A percentile compares a stretch with the other conserved stretches of the same genome.
phyloP scores from a whole-genome alignment of 805 yeast species.

The Phaffomyces antillensis region DNA sequence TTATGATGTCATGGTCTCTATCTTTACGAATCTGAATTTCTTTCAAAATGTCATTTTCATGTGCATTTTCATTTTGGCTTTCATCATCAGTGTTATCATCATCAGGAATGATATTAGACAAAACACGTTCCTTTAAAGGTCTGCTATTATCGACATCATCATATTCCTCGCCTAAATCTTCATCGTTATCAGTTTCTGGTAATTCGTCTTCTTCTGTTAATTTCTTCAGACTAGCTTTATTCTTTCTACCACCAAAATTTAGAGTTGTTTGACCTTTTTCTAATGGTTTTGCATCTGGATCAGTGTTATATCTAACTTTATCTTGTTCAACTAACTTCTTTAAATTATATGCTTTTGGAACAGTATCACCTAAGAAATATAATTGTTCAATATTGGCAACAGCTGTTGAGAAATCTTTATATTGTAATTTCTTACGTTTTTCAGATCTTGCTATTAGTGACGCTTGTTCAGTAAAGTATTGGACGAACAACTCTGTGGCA shows the following conservation, averaged over 20 bases:
- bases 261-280: constrained; percentile 38
- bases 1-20: constrained; percentile 20
- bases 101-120: constrained; percentile 9
- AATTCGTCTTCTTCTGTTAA: constrained; percentile 15
- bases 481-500: constrained; percentile 72
- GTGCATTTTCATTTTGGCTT: not conserved
- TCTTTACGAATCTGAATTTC: constrained; percentile 13
- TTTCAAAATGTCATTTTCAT: not conserved
- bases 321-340: constrained; percentile 40
- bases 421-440: constrained; percentile 61
- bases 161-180: constrained; percentile 16
- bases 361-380: constrained; percentile 55
- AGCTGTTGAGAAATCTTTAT: constrained; percentile 62
- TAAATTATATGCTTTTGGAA: constrained; percentile 54
- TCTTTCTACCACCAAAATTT: constrained; percentile 21
- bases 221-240: constrained; percentile 3
- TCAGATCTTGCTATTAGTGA: constrained; percentile 55
- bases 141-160: constrained; percentile 6
- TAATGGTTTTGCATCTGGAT: constrained; percentile 15
- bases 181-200: constrained; percentile 19
- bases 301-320: constrained; percentile 24
- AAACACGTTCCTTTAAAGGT: not conserved
- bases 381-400: constrained; percentile 54
- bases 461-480: constrained; percentile 67
- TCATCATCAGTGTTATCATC: constrained; percentile 12